A percentile compares a stretch with the other conserved stretches of the same genome.
These are phyloP conservation scores for Yamadazyma sp. DNA, from an alignment of 805 yeast species.

Conservation along the genomic window DNA sequence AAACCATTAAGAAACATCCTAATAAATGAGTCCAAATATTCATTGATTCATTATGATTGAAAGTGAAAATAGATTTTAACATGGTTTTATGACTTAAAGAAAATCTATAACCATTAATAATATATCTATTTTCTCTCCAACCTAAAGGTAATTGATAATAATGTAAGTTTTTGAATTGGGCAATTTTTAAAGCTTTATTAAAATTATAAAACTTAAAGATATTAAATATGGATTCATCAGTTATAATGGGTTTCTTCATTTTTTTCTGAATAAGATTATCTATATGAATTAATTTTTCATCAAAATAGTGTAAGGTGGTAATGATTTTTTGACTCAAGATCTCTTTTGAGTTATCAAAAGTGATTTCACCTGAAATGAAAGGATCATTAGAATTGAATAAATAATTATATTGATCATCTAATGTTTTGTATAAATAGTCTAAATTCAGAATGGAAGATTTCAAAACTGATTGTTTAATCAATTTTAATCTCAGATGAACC, in stretches of 20 bases:
- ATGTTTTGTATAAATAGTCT: constrained; percentile 35
- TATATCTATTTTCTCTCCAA: constrained; percentile 90
- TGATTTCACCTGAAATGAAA: constrained; percentile 8
- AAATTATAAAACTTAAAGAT: constrained; percentile 38
- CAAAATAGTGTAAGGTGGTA: constrained; percentile 40
- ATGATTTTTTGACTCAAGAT: constrained; percentile 35
- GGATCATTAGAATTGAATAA: constrained; percentile 23
- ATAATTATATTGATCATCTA: constrained; percentile 41
- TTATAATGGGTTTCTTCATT: constrained; percentile 26
- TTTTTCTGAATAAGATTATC: constrained; percentile 35
- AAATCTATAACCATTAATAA: constrained; percentile 83
- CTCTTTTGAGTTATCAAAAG: constrained; percentile 21
- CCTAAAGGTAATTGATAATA: constrained; percentile 86
- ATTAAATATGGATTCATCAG: constrained; percentile 28
- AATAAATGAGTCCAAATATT: constrained; percentile 91
- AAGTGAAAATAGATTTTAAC: constrained; percentile 52
- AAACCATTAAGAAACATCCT: constrained; percentile 61
- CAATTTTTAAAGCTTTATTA: constrained; percentile 32
- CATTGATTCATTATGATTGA: constrained; percentile 80
- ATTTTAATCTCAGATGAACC: constrained; percentile 32
- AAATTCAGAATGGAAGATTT: constrained; percentile 35
- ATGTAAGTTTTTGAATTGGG: constrained; percentile 51
- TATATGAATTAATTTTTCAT: constrained; percentile 36
- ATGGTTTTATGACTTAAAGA: constrained; percentile 61
- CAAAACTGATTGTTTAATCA: constrained; percentile 36